These are phyloP conservation scores for Rubus parviflorus DNA, from an alignment of 306 rosid genomes.

Conservation along the genomic window DNA sequence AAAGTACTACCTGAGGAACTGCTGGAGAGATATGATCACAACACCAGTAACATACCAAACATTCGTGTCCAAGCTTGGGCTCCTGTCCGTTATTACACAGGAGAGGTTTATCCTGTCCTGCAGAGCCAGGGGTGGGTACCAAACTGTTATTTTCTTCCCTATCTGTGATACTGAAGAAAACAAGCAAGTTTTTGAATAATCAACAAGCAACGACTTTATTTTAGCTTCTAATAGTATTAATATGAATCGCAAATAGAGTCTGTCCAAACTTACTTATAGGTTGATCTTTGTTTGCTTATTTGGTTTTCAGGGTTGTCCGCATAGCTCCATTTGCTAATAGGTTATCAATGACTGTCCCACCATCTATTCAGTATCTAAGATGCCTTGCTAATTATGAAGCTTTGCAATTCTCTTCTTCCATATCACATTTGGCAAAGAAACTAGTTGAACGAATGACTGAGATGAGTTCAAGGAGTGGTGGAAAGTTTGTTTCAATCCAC, in stretches of 20 bases:
- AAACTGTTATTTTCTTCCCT: constrained; percentile 11
- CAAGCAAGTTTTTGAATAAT: neutral
- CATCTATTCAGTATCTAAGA: constrained; percentile 81
- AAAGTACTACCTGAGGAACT: constrained; percentile 73
- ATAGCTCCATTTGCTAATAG: constrained; percentile 94
- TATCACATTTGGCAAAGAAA: constrained; percentile 64
- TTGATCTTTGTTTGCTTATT: constrained; percentile 13
- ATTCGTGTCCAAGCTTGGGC: constrained; percentile 89
- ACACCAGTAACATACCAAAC: constrained; percentile 63
- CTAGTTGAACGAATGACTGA: constrained; percentile 67
- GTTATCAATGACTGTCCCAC: constrained; percentile 91
- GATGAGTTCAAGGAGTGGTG: constrained; percentile 69
- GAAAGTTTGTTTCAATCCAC: constrained; percentile 81
- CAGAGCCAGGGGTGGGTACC: constrained; percentile 72
- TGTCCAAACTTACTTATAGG: constrained; percentile 16
- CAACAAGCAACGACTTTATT: constrained; percentile 17
- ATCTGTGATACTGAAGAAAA: neutral
- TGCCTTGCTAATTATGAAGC: constrained; percentile 91
- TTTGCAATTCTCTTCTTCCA: constrained; percentile 73
- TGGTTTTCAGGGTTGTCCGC: constrained; percentile 67
- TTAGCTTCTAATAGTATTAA: constrained; percentile 12
- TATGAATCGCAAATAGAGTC: neutral
- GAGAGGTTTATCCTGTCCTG: constrained; percentile 77
- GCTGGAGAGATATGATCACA: constrained; percentile 67
- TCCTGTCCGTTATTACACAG: constrained; percentile 66